Evolutionary conservation across 768 basidiomycete genomes (phyloP).

Genomic region (Lepiota brunneoincarnata): DNA sequence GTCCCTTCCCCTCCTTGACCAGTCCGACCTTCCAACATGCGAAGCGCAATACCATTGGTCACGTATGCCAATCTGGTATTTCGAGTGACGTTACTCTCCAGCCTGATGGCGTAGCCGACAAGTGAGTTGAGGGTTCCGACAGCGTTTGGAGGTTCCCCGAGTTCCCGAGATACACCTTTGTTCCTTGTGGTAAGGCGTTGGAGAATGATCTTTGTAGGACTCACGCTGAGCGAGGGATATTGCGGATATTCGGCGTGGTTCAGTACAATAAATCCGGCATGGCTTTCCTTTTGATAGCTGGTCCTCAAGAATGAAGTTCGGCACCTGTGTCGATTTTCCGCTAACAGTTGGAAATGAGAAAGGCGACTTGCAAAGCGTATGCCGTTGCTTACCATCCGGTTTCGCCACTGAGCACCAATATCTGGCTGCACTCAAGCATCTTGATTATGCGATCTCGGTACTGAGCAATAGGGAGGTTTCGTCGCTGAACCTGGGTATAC

Average conservation of each 20-base stretch:
- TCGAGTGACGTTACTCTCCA: conserved; percentile 83
- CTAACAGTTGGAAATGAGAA: conserved; percentile 35
- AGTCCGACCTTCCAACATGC: conserved; percentile 91
- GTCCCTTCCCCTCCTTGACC: conserved; percentile 68
- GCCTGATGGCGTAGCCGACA: conserved; percentile 91
- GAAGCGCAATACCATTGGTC: conserved; percentile 91
- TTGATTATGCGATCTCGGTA: conserved; percentile 74
- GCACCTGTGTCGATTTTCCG: conserved; percentile 97
- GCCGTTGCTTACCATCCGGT: conserved; percentile 33
- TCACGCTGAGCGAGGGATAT: conserved; percentile 88
- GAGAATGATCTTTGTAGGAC: conserved; percentile 13
- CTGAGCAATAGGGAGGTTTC: conserved; percentile 79
- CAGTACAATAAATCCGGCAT: conserved; percentile 93
- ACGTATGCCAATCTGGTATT: conserved; percentile 82
- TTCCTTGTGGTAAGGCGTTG: background rate
- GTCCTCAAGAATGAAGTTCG: conserved; percentile 90
- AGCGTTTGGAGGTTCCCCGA: conserved; percentile 79
- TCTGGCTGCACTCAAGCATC: conserved; percentile 69
- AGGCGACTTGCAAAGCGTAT: background rate
- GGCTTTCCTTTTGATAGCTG: conserved; percentile 73
- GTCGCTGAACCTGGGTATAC: conserved; percentile 59
- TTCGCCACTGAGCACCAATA: conserved; percentile 75
- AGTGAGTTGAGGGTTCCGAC: conserved; percentile 77
- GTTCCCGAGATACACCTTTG: conserved; percentile 76
- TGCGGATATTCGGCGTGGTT: conserved; percentile 93